Percentiles rank a stretch among this genome's conserved stretches.
Conservation (phyloP, 352 stramenopile genomes). For the Stramenopiles sp. region DNA sequence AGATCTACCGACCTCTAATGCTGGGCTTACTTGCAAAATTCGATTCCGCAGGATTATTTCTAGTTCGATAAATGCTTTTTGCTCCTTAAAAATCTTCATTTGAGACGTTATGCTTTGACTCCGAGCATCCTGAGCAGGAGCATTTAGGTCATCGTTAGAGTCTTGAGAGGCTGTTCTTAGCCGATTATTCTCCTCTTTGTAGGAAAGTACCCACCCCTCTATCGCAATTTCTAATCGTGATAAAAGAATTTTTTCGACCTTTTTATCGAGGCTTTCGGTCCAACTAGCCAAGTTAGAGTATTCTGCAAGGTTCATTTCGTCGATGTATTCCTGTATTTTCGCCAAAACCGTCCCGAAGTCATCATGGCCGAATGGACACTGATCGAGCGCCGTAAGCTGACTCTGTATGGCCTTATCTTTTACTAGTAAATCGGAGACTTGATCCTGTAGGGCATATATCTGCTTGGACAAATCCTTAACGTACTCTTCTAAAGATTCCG, state of each 20-base stretch:
- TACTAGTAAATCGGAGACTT: slow-evolving; percentile 80
- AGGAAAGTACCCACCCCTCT: slow-evolving; percentile 22
- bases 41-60: background rate
- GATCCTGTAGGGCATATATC: slow-evolving; percentile 88
- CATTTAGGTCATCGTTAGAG: background rate
- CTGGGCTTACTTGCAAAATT: background rate
- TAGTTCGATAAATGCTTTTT: background rate
- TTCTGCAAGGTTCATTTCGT: slow-evolving; percentile 77
- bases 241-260: slow-evolving; percentile 56
- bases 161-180: too few relatives aligned
- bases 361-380: slow-evolving; percentile 29
- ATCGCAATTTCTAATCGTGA: slow-evolving; percentile 40
- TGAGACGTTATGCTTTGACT: too few relatives aligned
- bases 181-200: slow-evolving; percentile 1
- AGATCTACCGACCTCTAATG: background rate
- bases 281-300: slow-evolving; percentile 75
- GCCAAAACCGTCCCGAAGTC: slow-evolving; percentile 37
- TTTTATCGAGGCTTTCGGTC: slow-evolving; percentile 63
- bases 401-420: slow-evolving; percentile 76
- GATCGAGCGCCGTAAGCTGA: slow-evolving; percentile 46
- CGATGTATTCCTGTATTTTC: slow-evolving; percentile 69
- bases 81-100: background rate
- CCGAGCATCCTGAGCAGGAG: background rate
- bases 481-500: slow-evolving; percentile 54
- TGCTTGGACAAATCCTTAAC: slow-evolving; percentile 63